Base-by-base conservation (phyloP, 2,329 filamentous ascomycete species). In the Bisporella sp. region DNA sequence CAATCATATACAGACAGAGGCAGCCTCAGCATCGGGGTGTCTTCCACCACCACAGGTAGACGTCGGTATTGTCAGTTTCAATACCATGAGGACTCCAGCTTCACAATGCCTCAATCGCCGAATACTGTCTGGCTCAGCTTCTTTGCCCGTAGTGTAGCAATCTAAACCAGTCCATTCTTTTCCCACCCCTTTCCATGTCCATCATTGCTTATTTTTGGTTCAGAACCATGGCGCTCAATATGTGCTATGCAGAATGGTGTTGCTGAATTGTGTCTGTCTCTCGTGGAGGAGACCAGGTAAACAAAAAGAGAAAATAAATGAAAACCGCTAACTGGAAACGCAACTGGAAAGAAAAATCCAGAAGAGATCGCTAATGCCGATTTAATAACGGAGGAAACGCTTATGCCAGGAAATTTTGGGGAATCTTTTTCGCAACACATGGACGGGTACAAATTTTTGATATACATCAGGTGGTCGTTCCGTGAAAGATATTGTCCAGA, bases 391-490 rank as follows among this genome's bases (percentile, higher is more conserved):
- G 48, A 47, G 47, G 45, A 57, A 59, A 58, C 59, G 57, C 57
- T 61, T 55, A 60, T 59, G 57, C 56, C 55, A 57, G 46, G 48
- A 50, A 31, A 50, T 54, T 55, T 57, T 45, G 47, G 35, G 45
- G 45, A 51, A 50, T 47, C 42, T 49, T 50, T 50, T 53, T 48
- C 45, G 35, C 35, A 37, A 32, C 52, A 39, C 41, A 45, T 40
- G 42, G 46, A 32, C 40, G 12, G 31, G 39, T 46, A 50, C 42
- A 48, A 51, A 49, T 49, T 48, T 51, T 51, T 54, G 50, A 51
- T 51, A 48, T 59, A 64, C 57, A 58, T 57, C 56, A 60, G 59
- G 60, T 61, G 52, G 52, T 61, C 62, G 61, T 63, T 58, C 57
- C 52, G 56, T 59, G 57, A 60, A 44, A 45, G 33, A 28, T 45